Base-by-base conservation (phyloP, 495 filamentous ascomycete genomes). In the Podospora comata region DNA sequence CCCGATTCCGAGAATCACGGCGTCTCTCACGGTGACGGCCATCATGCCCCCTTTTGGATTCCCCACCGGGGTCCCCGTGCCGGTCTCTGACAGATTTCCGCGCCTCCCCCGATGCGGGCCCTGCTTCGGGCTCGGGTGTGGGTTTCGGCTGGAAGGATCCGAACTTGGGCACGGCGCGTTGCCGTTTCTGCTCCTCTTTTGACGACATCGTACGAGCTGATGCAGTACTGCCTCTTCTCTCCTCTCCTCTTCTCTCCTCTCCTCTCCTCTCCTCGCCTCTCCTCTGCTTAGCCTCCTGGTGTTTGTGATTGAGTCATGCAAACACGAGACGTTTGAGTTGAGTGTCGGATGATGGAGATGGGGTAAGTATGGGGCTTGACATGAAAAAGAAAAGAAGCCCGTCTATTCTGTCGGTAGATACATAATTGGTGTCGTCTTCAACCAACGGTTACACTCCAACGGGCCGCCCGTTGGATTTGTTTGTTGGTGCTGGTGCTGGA, bases 101-200 rank as follows among this genome's bases (percentile, higher is more conserved):
- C 32, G 65, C 57, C 65, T 62, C 62, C 34, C 65, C 27, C 23
- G 60, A 48, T 26, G 63, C 26, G 7, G 53, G 20, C 16, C 39
- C 34, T 1, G 64, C 13, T 28, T 66, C 64, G 4, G 19, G 64
- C 28, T 55, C 55, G 16, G 74, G 61, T 57, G 77, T 67, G 65
- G 74, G 67, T 60, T 84, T 85, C 48, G 85, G 83, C 68, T 84
- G 88, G 82, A 91, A 92, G 68, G 89, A 91, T 57, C 81, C 81
- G 70, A 92, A 92, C 57, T 85, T 90, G 34, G 90, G 90, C 65
- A 89, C 79, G 20, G 80, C 65, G 30, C 73, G 76, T 23, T 63
- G 74, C 66, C 16, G 58, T 63, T 76, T 77, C 34, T 23, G 23
- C 23, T 72, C 65, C 39, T 77, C 73, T 65, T 74, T 75, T 44